Percentiles rank a stretch among this genome's conserved stretches.
These are phyloP conservation scores for Suillus placidus DNA, from an alignment of 768 basidiomycete genomes.

Conservation along the genomic window DNA sequence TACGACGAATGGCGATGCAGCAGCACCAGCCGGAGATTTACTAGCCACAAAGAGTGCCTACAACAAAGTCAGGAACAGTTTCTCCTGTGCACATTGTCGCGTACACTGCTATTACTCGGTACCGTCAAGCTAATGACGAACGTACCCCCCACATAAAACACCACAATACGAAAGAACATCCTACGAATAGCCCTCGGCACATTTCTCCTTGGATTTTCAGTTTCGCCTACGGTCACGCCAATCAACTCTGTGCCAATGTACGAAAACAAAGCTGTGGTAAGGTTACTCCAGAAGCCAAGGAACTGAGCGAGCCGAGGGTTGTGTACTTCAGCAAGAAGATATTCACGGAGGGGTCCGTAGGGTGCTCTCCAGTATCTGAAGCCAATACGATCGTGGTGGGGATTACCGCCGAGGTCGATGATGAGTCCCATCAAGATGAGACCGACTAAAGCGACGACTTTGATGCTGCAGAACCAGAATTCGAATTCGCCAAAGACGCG, in stretches of 20 bases:
- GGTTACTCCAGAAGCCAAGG: constrained; percentile 36
- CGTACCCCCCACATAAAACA: constrained; percentile 35
- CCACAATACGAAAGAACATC: constrained; percentile 41
- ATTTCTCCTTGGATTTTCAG: constrained; percentile 47
- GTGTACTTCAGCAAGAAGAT: constrained; percentile 34
- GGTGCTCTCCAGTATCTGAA: constrained; percentile 47
- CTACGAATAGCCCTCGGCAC: constrained; percentile 45
- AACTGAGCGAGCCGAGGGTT: constrained; percentile 38
- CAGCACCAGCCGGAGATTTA: constrained; percentile 31
- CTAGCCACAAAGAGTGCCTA: constrained; percentile 31
- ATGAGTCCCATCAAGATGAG: constrained; percentile 50
- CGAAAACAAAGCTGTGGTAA: constrained; percentile 31
- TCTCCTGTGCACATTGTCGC: constrained; percentile 17
- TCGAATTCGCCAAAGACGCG: constrained; percentile 61
- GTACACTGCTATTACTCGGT: constrained; percentile 41
- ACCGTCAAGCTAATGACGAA: constrained; percentile 45
- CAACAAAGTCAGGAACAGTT: constrained; percentile 17
- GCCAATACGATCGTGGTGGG: constrained; percentile 45
- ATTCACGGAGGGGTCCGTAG: constrained; percentile 25
- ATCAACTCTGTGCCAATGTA: constrained; percentile 47
- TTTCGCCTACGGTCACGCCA: constrained; percentile 36
- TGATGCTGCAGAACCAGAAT: constrained; percentile 53
- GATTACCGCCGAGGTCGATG: constrained; percentile 54
- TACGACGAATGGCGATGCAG: constrained; percentile 45
- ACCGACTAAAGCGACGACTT: constrained; percentile 47